Evolutionary conservation across 2,329 filamentous ascomycete genomes (phyloP).

Genomic region (Echinosphaeria canescens): DNA sequence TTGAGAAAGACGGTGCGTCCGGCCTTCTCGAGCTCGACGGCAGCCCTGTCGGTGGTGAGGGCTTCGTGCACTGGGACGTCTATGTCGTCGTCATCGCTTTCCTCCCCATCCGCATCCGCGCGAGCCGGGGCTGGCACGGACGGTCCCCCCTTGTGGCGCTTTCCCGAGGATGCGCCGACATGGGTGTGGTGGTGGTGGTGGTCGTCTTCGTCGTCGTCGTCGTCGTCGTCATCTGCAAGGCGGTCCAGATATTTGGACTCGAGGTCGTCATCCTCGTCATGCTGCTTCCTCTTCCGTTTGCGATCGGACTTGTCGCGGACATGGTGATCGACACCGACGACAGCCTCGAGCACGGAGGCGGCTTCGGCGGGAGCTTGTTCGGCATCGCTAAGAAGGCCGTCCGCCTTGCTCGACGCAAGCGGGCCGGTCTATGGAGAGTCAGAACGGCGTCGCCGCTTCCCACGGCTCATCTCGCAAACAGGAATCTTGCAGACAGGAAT

Average conservation of each 20-base stretch:
- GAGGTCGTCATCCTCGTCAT: slow-evolving; percentile 43
- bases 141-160: slow-evolving; percentile 29
- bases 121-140: slow-evolving; percentile 13
- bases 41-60: slow-evolving; percentile 27
- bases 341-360: slow-evolving; percentile 11
- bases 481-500: too few species aligned
- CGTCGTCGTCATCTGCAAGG: slow-evolving; percentile 35
- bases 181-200: too few species aligned
- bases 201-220: too few species aligned
- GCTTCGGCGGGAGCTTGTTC: slow-evolving; percentile 13
- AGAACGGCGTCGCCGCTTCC: too few species aligned
- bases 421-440: too few species aligned
- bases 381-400: too few species aligned
- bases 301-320: slow-evolving; percentile 26
- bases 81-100: slow-evolving; percentile 9
- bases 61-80: slow-evolving; percentile 35
- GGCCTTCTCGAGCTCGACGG: slow-evolving; percentile 58
- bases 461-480: too few species aligned
- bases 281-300: slow-evolving; percentile 40
- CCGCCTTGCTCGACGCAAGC: too few species aligned
- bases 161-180: slow-evolving; percentile 27
- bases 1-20: slow-evolving; percentile 79
- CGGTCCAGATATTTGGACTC: slow-evolving; percentile 50
- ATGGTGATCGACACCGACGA: too few species aligned
- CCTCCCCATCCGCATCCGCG: slow-evolving; percentile 21